Evolutionary conservation across 2,329 filamentous ascomycete species (phyloP), one percentile per base, ranked within the genome.

Genomic region (Fusarium transvaalense): DNA sequence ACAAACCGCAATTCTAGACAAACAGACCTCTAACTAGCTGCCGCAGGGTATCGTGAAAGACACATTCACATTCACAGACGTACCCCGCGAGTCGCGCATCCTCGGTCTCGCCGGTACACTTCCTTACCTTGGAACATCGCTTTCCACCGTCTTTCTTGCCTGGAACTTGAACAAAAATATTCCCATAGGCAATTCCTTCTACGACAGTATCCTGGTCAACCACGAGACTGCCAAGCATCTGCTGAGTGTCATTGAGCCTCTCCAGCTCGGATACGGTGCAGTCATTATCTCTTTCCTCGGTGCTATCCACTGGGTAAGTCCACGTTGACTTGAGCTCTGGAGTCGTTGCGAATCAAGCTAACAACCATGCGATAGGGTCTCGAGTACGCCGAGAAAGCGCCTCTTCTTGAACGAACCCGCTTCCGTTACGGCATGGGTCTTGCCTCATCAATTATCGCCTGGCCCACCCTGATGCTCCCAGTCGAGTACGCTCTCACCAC

Each of bases 211-310:
- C 56, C 76, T 94, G 61, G 79, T 97, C 70, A 88, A 85, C 68
- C 89, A 89, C 50, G 88, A 93, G 50, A 91, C 87, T 4, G 94
- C 94, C 4, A 88, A 89, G 64, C 81, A 91, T 25, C 83, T 93
- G 56, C 85, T 97, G 12, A 86, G 90, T 69, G 78, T 93, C 17
- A 84, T 97, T 31, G 94, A 97, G 81, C 94, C 94, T 14, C 82
- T 97, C 54, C 95, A 97, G 80, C 86, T 97, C 56, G 94, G 93
- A 61, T 97, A 97, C 74, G 94, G 95, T 56, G 95, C 94, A 47
- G 89, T 97, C 60, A 96, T 97, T 74, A 92, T 97, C 73, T 97
- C 94, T 29, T 97, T 97, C 84, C 87, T 97, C 2, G 95, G 95
- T 43, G 94, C 94, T 34, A 90, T 97, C 74, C 95, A 97, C 80